Evolutionary conservation across 2,329 filamentous ascomycete species (phyloP).

Genomic region (Sporothrix variecibatus): DNA sequence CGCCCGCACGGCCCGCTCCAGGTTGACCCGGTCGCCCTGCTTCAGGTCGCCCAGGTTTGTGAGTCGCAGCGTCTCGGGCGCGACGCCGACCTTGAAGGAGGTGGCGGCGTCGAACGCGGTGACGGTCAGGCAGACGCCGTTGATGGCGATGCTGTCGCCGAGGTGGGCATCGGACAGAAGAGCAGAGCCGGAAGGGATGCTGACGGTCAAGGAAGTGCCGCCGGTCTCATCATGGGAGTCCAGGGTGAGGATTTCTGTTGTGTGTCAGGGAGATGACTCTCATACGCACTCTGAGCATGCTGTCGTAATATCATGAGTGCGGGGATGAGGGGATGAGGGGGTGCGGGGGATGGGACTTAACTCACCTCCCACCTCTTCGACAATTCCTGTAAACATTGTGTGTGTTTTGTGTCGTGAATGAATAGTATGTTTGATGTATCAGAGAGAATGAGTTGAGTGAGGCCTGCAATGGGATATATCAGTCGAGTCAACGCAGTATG

Average conservation of each 20-base stretch:
- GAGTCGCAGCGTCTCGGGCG: constrained; percentile 91
- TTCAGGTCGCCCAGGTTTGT: constrained; percentile 85
- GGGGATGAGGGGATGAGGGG: constrained; percentile 14
- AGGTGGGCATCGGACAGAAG: constrained; percentile 82
- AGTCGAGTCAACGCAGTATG: neutral
- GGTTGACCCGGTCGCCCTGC: constrained; percentile 73
- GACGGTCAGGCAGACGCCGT: constrained; percentile 93
- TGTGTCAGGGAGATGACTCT: neutral
- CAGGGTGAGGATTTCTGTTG: constrained; percentile 76
- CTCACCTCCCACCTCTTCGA: constrained; percentile 90
- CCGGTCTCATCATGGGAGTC: constrained; percentile 78
- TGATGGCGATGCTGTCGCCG: constrained; percentile 92
- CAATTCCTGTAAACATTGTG: constrained; percentile 91
- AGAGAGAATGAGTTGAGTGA: neutral
- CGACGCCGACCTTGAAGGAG: constrained; percentile 87
- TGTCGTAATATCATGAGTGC: neutral
- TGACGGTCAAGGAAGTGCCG: constrained; percentile 88
- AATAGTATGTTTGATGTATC: neutral
- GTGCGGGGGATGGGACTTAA: constrained; percentile 29
- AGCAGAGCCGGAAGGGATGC: constrained; percentile 62
- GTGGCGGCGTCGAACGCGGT: constrained; percentile 53
- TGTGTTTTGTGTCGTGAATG: neutral
- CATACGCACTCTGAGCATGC: neutral
- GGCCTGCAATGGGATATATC: neutral
- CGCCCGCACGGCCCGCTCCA: constrained; percentile 89